phyloP scores from a whole-genome alignment of 441 rosid species.

The Raphanus hybrid region DNA sequence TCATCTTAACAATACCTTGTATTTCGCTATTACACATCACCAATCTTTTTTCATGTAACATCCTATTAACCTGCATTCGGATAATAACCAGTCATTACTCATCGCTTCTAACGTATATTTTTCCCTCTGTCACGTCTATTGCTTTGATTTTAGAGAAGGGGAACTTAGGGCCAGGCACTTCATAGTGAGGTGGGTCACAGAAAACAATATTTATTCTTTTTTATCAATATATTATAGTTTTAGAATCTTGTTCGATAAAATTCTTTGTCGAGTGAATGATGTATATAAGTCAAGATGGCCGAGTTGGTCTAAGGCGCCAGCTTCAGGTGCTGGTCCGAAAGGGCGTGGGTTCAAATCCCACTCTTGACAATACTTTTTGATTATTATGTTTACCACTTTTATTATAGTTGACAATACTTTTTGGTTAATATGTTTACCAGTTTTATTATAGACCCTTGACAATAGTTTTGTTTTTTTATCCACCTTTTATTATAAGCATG shows the following conservation, averaged over 20 bases:
- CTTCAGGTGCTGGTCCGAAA: constrained; percentile 98
- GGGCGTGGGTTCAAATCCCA: constrained; percentile 99
- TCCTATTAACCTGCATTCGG: neutral
- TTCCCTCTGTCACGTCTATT: neutral
- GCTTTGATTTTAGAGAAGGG: neutral
- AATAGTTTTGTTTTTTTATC: neutral
- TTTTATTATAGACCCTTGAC: neutral
- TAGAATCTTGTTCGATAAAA: too few relatives aligned
- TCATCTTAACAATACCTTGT: neutral
- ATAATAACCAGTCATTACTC: neutral
- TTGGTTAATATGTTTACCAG: neutral
- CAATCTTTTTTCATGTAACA: neutral
- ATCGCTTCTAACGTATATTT: neutral
- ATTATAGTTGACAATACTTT: too few relatives aligned
- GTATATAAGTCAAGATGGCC: constrained; percentile 82
- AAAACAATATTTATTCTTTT: too few relatives aligned
- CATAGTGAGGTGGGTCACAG: too few relatives aligned
- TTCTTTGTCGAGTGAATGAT: too few relatives aligned
- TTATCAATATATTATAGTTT: too few relatives aligned
- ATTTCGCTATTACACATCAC: neutral
- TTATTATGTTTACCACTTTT: too few relatives aligned
- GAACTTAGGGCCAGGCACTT: neutral
- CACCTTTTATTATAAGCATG: neutral
- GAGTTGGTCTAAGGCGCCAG: constrained; percentile 99
- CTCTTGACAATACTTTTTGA: constrained; percentile 39